Percentiles rank a stretch among this genome's conserved stretches.
phyloP scores from a whole-genome alignment of 2,329 filamentous ascomycete genomes.

The Talaromyces islandicus region DNA sequence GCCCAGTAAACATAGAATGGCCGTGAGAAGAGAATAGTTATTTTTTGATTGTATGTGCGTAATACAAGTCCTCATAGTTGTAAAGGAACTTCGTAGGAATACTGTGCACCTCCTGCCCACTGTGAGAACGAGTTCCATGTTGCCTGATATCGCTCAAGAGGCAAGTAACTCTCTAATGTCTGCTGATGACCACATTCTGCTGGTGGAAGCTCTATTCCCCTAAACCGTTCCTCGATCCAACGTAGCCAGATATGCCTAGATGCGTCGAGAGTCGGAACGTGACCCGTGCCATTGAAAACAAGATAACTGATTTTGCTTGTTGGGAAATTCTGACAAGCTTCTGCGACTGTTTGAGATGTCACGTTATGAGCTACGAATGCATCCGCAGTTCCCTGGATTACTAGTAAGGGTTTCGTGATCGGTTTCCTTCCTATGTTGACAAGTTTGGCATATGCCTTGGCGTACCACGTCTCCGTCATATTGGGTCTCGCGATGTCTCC shows the following conservation, averaged over 20 bases:
- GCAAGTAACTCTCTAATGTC: not conserved
- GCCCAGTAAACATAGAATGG: too few relatives aligned
- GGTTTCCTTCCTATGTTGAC: not conserved
- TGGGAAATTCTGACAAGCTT: not conserved
- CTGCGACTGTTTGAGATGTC: not conserved
- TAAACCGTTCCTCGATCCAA: not conserved
- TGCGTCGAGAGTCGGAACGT: not conserved
- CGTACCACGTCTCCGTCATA: not conserved
- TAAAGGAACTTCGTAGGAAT: not conserved
- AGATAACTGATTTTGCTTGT: not conserved
- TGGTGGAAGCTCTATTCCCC: not conserved
- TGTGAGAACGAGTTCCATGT: not conserved
- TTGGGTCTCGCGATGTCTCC: not conserved
- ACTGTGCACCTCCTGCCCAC: not conserved
- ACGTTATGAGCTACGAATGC: not conserved
- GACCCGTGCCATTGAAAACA: not conserved
- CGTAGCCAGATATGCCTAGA: not conserved
- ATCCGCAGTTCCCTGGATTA: not conserved
- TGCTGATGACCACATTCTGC: not conserved
- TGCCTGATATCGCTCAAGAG: not conserved
- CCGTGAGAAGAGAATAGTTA: too few relatives aligned
- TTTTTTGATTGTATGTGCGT: too few relatives aligned
- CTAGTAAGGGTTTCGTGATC: not conserved
- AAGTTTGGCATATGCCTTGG: not conserved
- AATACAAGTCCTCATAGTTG: not conserved